Evolutionary conservation across 495 filamentous ascomycete genomes (phyloP).

Genomic region (Neurospora intermedia): DNA sequence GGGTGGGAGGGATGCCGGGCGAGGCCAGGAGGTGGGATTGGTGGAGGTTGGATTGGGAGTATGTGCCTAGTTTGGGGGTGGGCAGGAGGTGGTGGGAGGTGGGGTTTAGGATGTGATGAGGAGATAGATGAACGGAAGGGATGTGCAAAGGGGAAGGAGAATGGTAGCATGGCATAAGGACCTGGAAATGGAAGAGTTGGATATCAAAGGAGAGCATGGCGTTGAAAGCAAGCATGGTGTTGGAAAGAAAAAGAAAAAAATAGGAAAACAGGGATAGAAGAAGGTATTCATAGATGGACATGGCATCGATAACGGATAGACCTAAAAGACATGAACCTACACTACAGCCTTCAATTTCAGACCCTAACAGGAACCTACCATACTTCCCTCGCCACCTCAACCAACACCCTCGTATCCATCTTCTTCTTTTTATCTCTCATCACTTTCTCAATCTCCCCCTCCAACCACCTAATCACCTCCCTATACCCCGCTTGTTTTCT

Average conservation of each 20-base stretch:
- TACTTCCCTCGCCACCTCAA: constrained; percentile 4
- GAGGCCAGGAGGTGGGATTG: constrained; percentile 40
- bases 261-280: too few relatives aligned
- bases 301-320: too few relatives aligned
- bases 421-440: constrained; percentile 1
- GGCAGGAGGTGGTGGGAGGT: constrained; percentile 55
- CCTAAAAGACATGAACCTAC: too few relatives aligned
- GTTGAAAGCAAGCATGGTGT: too few relatives aligned
- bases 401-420: constrained; percentile 8
- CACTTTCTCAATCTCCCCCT: constrained; percentile 28
- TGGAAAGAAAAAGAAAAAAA: too few relatives aligned
- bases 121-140: too few relatives aligned
- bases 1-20: constrained; percentile 29
- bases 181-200: neutral
- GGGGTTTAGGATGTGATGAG: constrained; percentile 39
- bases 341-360: too few relatives aligned
- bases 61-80: constrained; percentile 36
- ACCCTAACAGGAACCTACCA: neutral
- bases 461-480: constrained; percentile 52
- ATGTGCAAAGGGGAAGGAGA: too few relatives aligned
- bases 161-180: neutral
- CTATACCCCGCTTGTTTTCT: constrained; percentile 61
- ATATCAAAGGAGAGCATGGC: too few relatives aligned
- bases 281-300: too few relatives aligned
- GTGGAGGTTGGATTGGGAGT: constrained; percentile 44